phyloP scores from a whole-genome alignment of 805 yeast genomes.

The Debaryomyces castellii region DNA sequence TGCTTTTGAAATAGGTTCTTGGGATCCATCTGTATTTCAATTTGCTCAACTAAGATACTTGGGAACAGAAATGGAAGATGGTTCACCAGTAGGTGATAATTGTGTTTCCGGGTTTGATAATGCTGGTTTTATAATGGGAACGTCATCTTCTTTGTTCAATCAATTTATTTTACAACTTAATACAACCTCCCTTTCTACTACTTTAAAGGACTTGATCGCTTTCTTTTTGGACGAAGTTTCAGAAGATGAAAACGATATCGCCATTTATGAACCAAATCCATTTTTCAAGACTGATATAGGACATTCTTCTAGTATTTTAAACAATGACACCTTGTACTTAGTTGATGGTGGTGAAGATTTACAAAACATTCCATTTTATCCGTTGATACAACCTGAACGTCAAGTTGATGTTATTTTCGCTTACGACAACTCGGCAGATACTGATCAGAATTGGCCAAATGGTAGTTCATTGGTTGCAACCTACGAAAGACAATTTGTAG shows the following conservation, averaged over 20 bases:
- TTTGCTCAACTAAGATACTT: constrained; percentile 68
- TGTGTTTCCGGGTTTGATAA: constrained; percentile 78
- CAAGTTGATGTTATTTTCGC: constrained; percentile 37
- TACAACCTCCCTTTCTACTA: constrained; percentile 25
- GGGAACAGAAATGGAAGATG: constrained; percentile 65
- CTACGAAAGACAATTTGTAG: constrained; percentile 32
- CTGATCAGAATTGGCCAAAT: constrained; percentile 34
- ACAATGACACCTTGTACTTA: constrained; percentile 26
- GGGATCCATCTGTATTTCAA: constrained; percentile 74
- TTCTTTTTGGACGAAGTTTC: constrained; percentile 34
- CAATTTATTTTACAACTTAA: constrained; percentile 60
- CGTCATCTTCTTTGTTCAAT: constrained; percentile 81
- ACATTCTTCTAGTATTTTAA: constrained; percentile 13
- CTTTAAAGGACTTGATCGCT: constrained; percentile 20
- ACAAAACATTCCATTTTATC: constrained; percentile 38
- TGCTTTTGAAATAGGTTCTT: constrained; percentile 65
- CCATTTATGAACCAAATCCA: constrained; percentile 74
- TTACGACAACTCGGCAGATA: constrained; percentile 37
- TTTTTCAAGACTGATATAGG: constrained; percentile 40
- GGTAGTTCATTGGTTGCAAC: constrained; percentile 34
- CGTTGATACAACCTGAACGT: constrained; percentile 35
- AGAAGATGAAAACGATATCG: constrained; percentile 60
- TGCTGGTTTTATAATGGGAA: constrained; percentile 78
- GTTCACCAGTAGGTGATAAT: constrained; percentile 44
- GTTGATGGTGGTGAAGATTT: constrained; percentile 44